Evolutionary conservation across 106 monocot species (phyloP).

Genomic region (Vanilla planifolia): DNA sequence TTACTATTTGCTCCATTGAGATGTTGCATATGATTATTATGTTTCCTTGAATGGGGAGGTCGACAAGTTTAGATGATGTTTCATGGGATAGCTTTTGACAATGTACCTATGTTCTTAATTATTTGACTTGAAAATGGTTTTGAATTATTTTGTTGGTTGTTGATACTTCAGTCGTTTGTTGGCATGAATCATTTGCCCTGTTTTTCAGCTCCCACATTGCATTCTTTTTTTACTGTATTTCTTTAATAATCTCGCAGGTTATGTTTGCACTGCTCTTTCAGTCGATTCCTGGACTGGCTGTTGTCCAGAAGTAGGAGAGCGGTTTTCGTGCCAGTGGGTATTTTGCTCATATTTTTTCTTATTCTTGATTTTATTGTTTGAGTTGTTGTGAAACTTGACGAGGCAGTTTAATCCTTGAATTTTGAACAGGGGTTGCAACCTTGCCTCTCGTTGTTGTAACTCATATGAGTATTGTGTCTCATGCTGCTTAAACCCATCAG

Average conservation of each 20-base stretch:
- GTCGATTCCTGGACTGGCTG: slow-evolving; percentile 56
- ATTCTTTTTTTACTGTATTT: background rate
- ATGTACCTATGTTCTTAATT: background rate
- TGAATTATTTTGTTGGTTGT: background rate
- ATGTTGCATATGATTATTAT: too few species aligned
- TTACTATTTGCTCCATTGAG: too few species aligned
- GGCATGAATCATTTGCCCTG: background rate
- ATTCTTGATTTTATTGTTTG: background rate
- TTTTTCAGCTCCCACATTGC: too few species aligned
- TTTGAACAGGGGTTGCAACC: slow-evolving; percentile 77
- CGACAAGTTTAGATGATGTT: too few species aligned
- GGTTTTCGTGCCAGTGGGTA: slow-evolving; percentile 89
- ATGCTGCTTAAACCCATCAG: slow-evolving; percentile 86
- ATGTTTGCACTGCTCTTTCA: slow-evolving; percentile 69
- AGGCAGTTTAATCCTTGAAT: slow-evolving; percentile 8
- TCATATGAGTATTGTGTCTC: slow-evolving; percentile 98
- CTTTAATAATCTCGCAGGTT: slow-evolving; percentile 39
- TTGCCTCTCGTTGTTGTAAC: slow-evolving; percentile 74
- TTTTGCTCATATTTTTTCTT: background rate
- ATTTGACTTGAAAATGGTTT: too few species aligned
- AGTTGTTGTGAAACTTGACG: background rate
- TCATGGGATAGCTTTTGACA: slow-evolving; percentile 1
- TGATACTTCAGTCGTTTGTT: background rate
- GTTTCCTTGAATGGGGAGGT: too few species aligned
- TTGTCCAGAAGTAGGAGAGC: slow-evolving; percentile 58